These are phyloP conservation scores for Cercospora citrullina DNA, from an alignment of 2,329 filamentous ascomycete species.

Conservation along the genomic window DNA sequence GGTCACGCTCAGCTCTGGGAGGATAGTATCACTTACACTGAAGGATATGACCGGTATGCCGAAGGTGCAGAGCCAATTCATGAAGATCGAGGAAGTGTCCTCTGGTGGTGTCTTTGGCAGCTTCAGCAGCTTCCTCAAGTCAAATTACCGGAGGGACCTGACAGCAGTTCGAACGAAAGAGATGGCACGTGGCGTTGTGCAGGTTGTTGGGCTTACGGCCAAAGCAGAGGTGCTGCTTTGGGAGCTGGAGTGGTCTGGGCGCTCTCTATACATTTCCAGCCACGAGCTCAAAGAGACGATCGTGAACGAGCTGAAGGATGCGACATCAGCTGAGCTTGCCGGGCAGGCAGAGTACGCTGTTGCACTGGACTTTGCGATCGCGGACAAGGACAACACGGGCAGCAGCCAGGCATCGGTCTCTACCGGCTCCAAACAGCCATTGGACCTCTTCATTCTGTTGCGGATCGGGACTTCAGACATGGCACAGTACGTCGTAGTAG, in stretches of 20 bases:
- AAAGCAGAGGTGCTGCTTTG: slow-evolving; percentile 79
- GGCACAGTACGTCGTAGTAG: slow-evolving; percentile 72
- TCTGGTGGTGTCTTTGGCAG: slow-evolving; percentile 74
- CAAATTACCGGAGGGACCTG: slow-evolving; percentile 70
- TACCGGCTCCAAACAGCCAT: slow-evolving; percentile 27
- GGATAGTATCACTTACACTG: slow-evolving; percentile 81
- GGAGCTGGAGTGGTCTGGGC: slow-evolving; percentile 85
- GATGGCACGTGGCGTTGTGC: slow-evolving; percentile 75
- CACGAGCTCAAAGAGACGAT: slow-evolving; percentile 69
- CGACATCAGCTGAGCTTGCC: slow-evolving; percentile 50
- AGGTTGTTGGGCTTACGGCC: slow-evolving; percentile 75
- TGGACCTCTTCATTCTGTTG: slow-evolving; percentile 36
- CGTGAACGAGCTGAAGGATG: slow-evolving; percentile 59
- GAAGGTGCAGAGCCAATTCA: slow-evolving; percentile 72
- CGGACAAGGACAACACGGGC: slow-evolving; percentile 42
- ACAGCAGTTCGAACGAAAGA: slow-evolving; percentile 75
- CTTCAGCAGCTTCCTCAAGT: slow-evolving; percentile 72
- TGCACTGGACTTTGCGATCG: slow-evolving; percentile 75
- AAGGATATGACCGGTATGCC: slow-evolving; percentile 86
- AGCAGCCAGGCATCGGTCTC: slow-evolving; percentile 29
- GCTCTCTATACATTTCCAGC: slow-evolving; percentile 72
- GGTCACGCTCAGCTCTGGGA: slow-evolving; percentile 78
- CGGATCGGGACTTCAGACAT: slow-evolving; percentile 34
- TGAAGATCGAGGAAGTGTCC: slow-evolving; percentile 62
- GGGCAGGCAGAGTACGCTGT: slow-evolving; percentile 30